Base-by-base conservation (phyloP, 257 asterid genomes). In the Scutellaria galericulata region DNA sequence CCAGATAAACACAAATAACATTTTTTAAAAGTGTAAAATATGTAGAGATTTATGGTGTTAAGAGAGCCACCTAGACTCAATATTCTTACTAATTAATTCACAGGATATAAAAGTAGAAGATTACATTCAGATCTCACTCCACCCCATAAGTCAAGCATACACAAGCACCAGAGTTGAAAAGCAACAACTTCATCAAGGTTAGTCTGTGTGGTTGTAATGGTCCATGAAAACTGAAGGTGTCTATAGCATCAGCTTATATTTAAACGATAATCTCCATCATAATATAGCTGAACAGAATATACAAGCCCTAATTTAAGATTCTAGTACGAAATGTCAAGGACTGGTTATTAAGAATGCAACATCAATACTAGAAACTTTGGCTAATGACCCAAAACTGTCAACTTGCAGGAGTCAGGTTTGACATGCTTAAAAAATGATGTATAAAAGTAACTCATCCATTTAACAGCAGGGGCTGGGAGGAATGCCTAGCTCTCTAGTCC, bases 71-170 rank as follows among this genome's bases (percentile, higher is more conserved):
- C 48, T 27, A 61, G 7, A 14, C 46, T 61, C 71, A 42, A 61
- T 24, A 60, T 41, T 75, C 68, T 75, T 68, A 41, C 20, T 7
- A 61, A 50, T 31, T 20, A 64, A 64, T n/a, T 37, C 59, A 73
- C 39, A 73, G 57, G 51, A 73, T 46, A 55, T 27, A 20, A 64
- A 40, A 73, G 64, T 66, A 52, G 40, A 44, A 47, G 31, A 59
- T 61, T 42, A 45, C 59, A 46, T 65, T 65, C 55, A 64, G 45
- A 50, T 50, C 74, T 7, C 51, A 54, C 44, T 39, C 55, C 39
- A n/a, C 22, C 41, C 27, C 58, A 31, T 20, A 71, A 71, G 18
- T 31, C 31, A 59, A 27, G 41, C 52, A 31, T 31, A 41, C 61
- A 37, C 9, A 9, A 18, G 35, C 9, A 64, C 55, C 54, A 2